Evolutionary conservation across 352 stramenopile genomes (phyloP).

Genomic region (Pythium biforme): DNA sequence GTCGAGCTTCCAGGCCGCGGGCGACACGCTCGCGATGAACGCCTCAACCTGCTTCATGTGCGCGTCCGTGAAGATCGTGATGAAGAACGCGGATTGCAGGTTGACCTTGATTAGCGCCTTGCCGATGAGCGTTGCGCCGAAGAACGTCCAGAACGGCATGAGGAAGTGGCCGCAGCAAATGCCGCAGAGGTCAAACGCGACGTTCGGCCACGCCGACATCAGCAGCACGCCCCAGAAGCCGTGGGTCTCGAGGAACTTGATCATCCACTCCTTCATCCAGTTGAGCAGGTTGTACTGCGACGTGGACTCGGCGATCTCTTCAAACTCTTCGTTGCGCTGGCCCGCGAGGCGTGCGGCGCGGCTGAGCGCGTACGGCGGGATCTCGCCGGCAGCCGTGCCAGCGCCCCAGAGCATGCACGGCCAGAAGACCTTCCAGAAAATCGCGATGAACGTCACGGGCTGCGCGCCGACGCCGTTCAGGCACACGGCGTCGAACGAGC

Average conservation of each 20-base stretch:
- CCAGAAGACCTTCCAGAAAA: conserved; percentile 90
- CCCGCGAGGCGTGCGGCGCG: conserved; percentile 81
- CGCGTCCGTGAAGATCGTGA: conserved; percentile 89
- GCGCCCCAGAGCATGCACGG: conserved; percentile 91
- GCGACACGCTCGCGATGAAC: conserved; percentile 79
- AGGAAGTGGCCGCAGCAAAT: conserved; percentile 95
- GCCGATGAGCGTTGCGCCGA: conserved; percentile 92
- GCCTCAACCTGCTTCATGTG: conserved; percentile 82
- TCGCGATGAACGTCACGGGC: conserved; percentile 78
- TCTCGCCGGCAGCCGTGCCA: conserved; percentile 92
- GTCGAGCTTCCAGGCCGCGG: conserved; percentile 71
- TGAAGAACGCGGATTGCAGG: conserved; percentile 89
- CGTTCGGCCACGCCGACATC: conserved; percentile 94
- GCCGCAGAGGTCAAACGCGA: conserved; percentile 93
- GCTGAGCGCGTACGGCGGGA: conserved; percentile 93
- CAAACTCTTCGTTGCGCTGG: conserved; percentile 89
- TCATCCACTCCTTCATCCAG: conserved; percentile 93
- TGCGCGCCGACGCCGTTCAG: conserved; percentile 35
- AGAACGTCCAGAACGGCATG: conserved; percentile 96
- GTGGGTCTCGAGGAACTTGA: conserved; percentile 88
- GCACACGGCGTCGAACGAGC: conserved; percentile 76
- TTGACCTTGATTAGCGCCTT: conserved; percentile 93
- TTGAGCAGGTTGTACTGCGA: conserved; percentile 89
- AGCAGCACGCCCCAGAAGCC: conserved; percentile 93
- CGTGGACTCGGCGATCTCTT: conserved; percentile 81